phyloP scores from a whole-genome alignment of 2,329 filamentous ascomycete genomes.

The Chaetomiaceae sp. region DNA sequence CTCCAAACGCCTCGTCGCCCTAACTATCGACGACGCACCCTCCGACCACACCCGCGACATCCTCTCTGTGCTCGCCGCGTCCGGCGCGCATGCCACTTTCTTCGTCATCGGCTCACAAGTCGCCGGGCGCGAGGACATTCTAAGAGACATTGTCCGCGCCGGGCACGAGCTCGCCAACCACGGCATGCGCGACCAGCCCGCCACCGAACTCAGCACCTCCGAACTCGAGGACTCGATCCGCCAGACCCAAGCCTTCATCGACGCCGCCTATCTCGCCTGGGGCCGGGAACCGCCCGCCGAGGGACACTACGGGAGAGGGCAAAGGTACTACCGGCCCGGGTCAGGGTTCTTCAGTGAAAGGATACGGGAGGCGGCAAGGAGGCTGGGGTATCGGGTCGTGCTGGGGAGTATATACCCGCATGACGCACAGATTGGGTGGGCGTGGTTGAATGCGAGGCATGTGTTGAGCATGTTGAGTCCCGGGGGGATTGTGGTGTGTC shows the following conservation, averaged over 20 bases:
- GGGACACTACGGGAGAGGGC: not conserved
- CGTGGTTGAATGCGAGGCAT: conserved; percentile 68
- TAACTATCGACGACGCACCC: conserved; percentile 85
- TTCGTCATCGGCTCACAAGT: conserved; percentile 84
- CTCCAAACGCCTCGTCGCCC: conserved; percentile 62
- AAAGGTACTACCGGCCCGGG: conserved; percentile 74
- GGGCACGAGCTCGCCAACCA: conserved; percentile 80
- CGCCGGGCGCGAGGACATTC: conserved; percentile 43
- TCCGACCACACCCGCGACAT: conserved; percentile 69
- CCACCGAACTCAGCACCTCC: conserved; percentile 53
- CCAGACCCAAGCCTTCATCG: conserved; percentile 58
- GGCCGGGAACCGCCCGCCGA: conserved; percentile 23
- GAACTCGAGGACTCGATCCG: conserved; percentile 61
- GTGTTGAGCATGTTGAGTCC: conserved; percentile 74
- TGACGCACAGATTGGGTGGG: conserved; percentile 75
- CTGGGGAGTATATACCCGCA: conserved; percentile 84
- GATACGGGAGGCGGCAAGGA: conserved; percentile 59
- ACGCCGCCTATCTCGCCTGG: conserved; percentile 50
- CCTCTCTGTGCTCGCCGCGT: conserved; percentile 58
- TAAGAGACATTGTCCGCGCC: conserved; percentile 54
- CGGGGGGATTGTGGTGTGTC: conserved; percentile 78
- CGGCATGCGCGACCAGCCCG: conserved; percentile 82
- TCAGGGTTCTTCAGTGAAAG: conserved; percentile 73
- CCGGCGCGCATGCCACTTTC: conserved; percentile 74
- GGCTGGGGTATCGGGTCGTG: conserved; percentile 66